Evolutionary conservation across 2,329 filamentous ascomycete genomes (phyloP).

Genomic region (Ophiocordyceps camponoti-leonardi): DNA sequence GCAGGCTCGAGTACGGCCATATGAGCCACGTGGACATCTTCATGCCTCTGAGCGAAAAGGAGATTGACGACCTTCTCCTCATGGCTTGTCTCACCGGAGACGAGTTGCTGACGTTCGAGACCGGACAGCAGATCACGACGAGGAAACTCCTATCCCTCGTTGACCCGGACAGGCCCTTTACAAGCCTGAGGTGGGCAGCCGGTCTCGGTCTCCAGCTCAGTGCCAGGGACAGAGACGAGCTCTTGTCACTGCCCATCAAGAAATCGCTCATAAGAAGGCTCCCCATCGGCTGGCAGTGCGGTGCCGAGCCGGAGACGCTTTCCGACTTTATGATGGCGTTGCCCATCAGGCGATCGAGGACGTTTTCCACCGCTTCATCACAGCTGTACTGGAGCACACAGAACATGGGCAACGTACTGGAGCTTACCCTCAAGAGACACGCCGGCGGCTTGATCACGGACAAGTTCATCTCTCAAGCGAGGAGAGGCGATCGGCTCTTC

Average conservation of each 20-base stretch:
- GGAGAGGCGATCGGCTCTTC: neutral
- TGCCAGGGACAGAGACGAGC: neutral
- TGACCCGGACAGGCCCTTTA: conserved; percentile 1
- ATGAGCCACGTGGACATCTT: conserved; percentile 2
- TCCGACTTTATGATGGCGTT: neutral
- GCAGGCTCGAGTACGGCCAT: conserved; percentile 1
- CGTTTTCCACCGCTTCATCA: conserved; percentile 1
- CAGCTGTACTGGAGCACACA: conserved; percentile 1
- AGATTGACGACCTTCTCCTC: neutral
- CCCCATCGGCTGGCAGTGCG: neutral
- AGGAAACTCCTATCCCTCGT: conserved; percentile 1
- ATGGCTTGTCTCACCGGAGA: neutral
- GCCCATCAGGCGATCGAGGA: neutral
- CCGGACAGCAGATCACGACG: neutral
- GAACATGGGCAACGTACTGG: conserved; percentile 1
- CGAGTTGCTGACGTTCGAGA: neutral
- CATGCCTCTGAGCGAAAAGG: neutral
- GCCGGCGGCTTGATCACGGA: neutral
- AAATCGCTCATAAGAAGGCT: neutral
- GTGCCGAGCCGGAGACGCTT: neutral
- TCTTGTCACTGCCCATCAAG: neutral
- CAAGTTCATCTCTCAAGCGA: neutral
- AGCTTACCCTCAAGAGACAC: conserved; percentile 1
- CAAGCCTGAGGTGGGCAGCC: neutral
- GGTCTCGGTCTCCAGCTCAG: neutral